Conservation (phyloP, 306 rosid species). For the Fragaria iinumae region DNA sequence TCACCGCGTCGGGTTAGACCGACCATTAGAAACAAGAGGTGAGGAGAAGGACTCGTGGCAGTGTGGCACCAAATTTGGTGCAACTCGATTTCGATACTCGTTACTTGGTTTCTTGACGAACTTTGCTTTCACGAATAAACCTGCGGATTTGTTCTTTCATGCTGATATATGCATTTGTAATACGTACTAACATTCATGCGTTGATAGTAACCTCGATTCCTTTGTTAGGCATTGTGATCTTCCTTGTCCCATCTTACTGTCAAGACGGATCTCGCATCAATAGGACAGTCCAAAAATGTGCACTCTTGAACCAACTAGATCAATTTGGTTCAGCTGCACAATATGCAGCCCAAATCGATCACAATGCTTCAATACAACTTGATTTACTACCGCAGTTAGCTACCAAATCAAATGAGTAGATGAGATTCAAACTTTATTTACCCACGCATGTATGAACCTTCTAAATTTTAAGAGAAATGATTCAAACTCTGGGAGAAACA, state of each 20-base stretch:
- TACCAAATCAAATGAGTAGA: neutral
- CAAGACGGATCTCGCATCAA: neutral
- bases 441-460: neutral
- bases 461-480: neutral
- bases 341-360: neutral
- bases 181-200: neutral
- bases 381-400: neutral
- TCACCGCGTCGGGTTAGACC: neutral
- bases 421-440: neutral
- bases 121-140: neutral
- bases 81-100: neutral
- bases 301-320: neutral
- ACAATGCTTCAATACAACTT: neutral
- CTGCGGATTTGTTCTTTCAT: neutral
- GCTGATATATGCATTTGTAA: neutral
- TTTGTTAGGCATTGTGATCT: neutral
- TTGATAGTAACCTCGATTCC: neutral
- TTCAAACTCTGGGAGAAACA: too few relatives aligned
- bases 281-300: neutral
- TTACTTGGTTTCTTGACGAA: neutral
- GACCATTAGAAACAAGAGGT: neutral
- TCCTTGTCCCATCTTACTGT: neutral
- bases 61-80: neutral
- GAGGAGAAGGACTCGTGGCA: neutral
- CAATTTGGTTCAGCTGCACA: neutral